A percentile compares a stretch with the other conserved stretches of the same genome.
Evolutionary conservation across 768 basidiomycete genomes (phyloP).

Genomic region (Tricholomella constricta): DNA sequence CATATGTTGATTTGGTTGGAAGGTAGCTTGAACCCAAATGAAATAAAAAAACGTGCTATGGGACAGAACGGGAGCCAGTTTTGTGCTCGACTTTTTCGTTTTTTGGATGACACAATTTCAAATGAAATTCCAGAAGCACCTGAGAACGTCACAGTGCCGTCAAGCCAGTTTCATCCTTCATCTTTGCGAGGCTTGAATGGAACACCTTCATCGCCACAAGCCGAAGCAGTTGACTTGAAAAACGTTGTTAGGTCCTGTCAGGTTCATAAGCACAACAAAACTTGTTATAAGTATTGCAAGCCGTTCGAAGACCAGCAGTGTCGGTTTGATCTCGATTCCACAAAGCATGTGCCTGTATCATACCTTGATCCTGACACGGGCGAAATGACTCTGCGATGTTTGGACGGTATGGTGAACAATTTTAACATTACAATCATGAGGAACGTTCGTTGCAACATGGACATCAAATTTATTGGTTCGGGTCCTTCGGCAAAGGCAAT

Average conservation of each 20-base stretch:
- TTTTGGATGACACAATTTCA: conserved; percentile 26
- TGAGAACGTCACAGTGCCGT: too few species aligned
- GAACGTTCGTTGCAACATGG: conserved; percentile 33
- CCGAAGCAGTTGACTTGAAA: conserved; percentile 18
- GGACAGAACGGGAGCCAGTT: conserved; percentile 18
- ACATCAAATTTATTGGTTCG: too few species aligned
- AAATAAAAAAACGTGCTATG: conserved; percentile 9
- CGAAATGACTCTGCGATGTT: conserved; percentile 28
- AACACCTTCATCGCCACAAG: conserved; percentile 16
- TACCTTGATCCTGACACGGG: conserved; percentile 32
- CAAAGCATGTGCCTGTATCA: conserved; percentile 12
- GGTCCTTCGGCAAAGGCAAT: conserved; percentile 43
- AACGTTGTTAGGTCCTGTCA: conserved; percentile 31
- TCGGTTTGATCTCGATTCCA: conserved; percentile 30
- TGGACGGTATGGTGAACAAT: conserved; percentile 45
- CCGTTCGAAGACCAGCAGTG: too few species aligned
- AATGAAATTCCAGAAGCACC: neutral
- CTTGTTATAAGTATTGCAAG: conserved; percentile 43
- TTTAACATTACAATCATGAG: conserved; percentile 41
- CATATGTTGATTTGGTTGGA: conserved; percentile 42
- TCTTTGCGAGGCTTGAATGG: conserved; percentile 17
- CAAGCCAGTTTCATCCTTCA: too few species aligned
- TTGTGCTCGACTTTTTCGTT: conserved; percentile 17
- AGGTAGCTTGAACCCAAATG: conserved; percentile 29
- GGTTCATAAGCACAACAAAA: conserved; percentile 33